Conservation (phyloP, 768 basidiomycete genomes). For the Tulasnella sp. region DNA sequence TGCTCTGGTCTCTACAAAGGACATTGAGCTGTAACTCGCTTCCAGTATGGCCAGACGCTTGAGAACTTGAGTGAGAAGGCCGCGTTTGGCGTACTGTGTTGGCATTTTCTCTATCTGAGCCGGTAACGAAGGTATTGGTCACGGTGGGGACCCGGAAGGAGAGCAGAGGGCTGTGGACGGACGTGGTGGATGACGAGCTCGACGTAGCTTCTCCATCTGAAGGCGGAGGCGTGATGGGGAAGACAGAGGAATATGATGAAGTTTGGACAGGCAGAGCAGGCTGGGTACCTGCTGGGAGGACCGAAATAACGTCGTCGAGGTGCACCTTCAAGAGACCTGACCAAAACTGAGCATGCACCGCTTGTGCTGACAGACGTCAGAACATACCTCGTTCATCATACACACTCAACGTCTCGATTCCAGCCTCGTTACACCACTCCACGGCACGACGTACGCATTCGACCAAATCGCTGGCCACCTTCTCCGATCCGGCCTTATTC, state of each 20-base stretch:
- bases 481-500: neutral
- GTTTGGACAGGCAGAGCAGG: neutral
- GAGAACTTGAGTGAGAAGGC: too few species aligned
- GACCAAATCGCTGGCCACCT: constrained; percentile 27
- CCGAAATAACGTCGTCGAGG: neutral
- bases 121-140: neutral
- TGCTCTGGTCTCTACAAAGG: constrained; percentile 47
- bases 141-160: neutral
- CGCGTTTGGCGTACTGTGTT: too few species aligned
- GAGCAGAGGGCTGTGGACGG: neutral
- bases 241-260: neutral
- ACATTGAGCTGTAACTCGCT: constrained; percentile 33
- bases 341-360: neutral
- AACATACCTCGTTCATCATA: constrained; percentile 56
- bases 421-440: constrained; percentile 49
- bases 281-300: neutral
- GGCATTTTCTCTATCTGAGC: too few species aligned
- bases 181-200: neutral
- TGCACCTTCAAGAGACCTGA: neutral
- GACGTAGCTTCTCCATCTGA: neutral
- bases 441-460: constrained; percentile 42
- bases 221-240: constrained; percentile 1
- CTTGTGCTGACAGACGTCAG: neutral
- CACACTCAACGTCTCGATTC: constrained; percentile 51
- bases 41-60: constrained; percentile 26